Conservation (phyloP, 2,329 filamentous ascomycete genomes). For the Botryotinia globosa region DNA sequence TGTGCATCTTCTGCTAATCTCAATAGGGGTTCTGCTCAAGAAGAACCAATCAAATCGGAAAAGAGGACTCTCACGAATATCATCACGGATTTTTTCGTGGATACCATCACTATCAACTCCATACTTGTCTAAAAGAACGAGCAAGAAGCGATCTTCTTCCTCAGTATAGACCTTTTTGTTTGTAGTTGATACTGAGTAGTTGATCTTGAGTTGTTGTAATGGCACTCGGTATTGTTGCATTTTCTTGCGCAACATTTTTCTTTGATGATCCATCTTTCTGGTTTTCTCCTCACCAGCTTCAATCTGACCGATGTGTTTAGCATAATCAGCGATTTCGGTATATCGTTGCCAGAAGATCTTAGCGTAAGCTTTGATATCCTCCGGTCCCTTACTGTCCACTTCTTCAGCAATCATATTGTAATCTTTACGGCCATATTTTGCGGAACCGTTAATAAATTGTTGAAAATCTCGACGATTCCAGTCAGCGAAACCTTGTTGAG, state of each 20-base stretch:
- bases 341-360: slow-evolving; percentile 97
- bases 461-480: slow-evolving; percentile 99
- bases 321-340: slow-evolving; percentile 83
- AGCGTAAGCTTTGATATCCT: slow-evolving; percentile 86
- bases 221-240: slow-evolving; percentile 96
- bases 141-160: slow-evolving; percentile 91
- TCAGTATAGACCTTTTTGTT: slow-evolving; percentile 99
- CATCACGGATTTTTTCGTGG: slow-evolving; percentile 93
- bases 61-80: slow-evolving; percentile 88
- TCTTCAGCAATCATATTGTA: slow-evolving; percentile 84
- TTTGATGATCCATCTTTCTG: slow-evolving; percentile 85
- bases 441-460: slow-evolving; percentile 94
- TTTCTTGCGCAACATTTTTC: slow-evolving; percentile 91
- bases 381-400: slow-evolving; percentile 82
- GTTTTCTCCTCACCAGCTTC: slow-evolving; percentile 90
- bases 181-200: slow-evolving; percentile 97
- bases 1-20: slow-evolving; percentile 88
- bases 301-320: slow-evolving; percentile 84
- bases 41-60: slow-evolving; percentile 99
- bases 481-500: slow-evolving; percentile 80
- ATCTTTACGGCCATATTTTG: slow-evolving; percentile 84
- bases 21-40: slow-evolving; percentile 86
- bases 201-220: slow-evolving; percentile 95
- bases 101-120: slow-evolving; percentile 88
- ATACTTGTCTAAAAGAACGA: slow-evolving; percentile 89